Base-by-base conservation (phyloP, 306 rosid genomes). In the Alnus rubra region DNA sequence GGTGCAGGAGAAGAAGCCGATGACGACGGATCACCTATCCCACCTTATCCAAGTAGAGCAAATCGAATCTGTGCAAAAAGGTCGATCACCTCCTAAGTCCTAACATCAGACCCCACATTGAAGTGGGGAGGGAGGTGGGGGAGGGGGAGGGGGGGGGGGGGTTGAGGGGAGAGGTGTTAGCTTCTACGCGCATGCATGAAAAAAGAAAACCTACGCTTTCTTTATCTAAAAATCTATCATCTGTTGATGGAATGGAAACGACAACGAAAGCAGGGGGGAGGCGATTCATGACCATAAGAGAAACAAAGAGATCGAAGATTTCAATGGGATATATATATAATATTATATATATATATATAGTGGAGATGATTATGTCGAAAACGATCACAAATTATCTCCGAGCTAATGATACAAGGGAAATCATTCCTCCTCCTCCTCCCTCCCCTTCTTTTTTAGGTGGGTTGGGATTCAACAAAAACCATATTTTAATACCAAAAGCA, bases 351-450 rank as follows among this genome's bases (percentile, higher is more conserved):
- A 9, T 6, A 55, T 3, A 44, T 59, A 56, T 18, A 30, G 30
- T 9, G 55, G 50, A 65, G 69, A 80, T 80, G 75, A 80, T 80
- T 74, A 45, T 65, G 83, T 80, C 71, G 58, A 68, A 74, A 80
- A 67, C 6, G 1, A 19, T 68, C 35, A 42, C 10, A 79, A 30
- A 18, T 71, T 16, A 74, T 74, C 75, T 74, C 39, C 31, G 23
- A 54, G 65, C 39, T 37, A 47, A 76, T 81, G 33, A 47, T 69
- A 58, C 64, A 75, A 14, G 65, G 73, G 47, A 23, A 67, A 67
- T 54, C 58, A 53, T 67, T 76, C 65, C 69, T 54, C 7, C 16
- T 51, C 35, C 15, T 55, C 12, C 51, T 7, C 51, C 0, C 9
- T 9, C 44, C 35, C 11, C 16, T 56, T 3, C 14, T 2, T 4